Evolutionary conservation across 345 rosid species (phyloP).

Genomic region (Angophora floribunda): DNA sequence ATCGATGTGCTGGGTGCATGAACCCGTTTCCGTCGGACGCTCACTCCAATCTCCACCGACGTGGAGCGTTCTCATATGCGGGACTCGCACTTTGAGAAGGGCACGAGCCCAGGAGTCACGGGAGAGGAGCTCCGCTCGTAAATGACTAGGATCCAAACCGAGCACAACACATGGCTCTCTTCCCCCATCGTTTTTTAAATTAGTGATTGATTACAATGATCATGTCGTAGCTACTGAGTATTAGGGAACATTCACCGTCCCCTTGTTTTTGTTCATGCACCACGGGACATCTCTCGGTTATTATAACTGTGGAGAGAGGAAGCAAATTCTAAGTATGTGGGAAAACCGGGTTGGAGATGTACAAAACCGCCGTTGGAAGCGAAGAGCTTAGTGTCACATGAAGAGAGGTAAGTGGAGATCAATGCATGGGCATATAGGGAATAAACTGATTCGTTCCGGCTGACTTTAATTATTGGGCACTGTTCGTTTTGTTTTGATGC

Average conservation of each 20-base stretch:
- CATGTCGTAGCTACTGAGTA: not conserved
- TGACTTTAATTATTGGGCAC: rapidly evolving
- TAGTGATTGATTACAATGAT: not conserved
- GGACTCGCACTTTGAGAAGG: not conserved
- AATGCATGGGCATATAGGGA: not conserved
- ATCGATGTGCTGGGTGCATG: not conserved
- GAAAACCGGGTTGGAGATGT: not conserved
- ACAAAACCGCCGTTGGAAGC: not conserved
- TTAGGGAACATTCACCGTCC: not conserved
- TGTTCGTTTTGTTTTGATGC: no score
- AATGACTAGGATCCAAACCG: not conserved
- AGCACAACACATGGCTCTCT: not conserved
- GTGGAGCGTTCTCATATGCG: not conserved
- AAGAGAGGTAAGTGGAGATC: not conserved
- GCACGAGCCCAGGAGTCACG: not conserved
- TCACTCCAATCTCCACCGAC: not conserved
- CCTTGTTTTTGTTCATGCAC: not conserved
- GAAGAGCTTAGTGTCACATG: not conserved
- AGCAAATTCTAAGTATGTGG: not conserved
- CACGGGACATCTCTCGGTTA: not conserved
- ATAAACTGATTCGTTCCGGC: not conserved
- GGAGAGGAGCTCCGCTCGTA: no score
- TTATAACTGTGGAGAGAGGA: not conserved
- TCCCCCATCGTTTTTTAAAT: not conserved
- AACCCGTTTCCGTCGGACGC: not conserved